Base-by-base conservation (phyloP, 2,329 filamentous ascomycete genomes). In the Blumeria graminis region DNA sequence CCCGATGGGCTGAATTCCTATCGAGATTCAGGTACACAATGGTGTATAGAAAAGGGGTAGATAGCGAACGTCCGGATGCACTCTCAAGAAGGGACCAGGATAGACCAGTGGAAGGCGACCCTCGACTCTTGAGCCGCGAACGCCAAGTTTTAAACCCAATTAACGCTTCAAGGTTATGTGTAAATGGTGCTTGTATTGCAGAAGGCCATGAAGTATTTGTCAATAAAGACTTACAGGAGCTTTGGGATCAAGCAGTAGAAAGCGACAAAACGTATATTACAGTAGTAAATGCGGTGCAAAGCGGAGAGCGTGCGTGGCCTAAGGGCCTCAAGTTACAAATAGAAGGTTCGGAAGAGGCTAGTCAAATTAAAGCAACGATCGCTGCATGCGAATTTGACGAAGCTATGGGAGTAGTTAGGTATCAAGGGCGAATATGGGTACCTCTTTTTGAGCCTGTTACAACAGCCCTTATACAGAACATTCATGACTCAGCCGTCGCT, bases 361-460 rank as follows among this genome's bases (percentile, higher is more conserved):
- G 33, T 11, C 36, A 16, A 7, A n/a, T 55, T 1, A 43, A 55
- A 32, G 52, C 52, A n/a, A 55, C 11, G 22, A 52, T 52, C 16
- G 50, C n/a, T 6, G 28, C 50, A 10, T 52, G 32, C 18, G 36
- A 9, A n/a, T 54, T 54, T 22, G 51, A 38, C 14, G 9, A 22
- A 39, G 51, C 38, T 38, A 54, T 22, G 6, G 51, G 33, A 3
- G 28, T 54, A 39, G n/a, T 54, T 2, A 18, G 6, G 3, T 54
- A 54, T 22, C 51, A 54, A 39, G 51, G 34, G 9, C 33, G 51
- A 54, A 54, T 54, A 3, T 54, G 34, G 51, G 51, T 54, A 16
- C 51, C 51, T 7, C 33, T 7, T 22, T 28, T 18, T 32, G 51
- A 54, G 34, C 51, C 51, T 10, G n/a, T 52, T 1, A 38, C 51